Evolutionary conservation across 495 filamentous ascomycete genomes (phyloP).

Genomic region (Penicillium pancosmium): DNA sequence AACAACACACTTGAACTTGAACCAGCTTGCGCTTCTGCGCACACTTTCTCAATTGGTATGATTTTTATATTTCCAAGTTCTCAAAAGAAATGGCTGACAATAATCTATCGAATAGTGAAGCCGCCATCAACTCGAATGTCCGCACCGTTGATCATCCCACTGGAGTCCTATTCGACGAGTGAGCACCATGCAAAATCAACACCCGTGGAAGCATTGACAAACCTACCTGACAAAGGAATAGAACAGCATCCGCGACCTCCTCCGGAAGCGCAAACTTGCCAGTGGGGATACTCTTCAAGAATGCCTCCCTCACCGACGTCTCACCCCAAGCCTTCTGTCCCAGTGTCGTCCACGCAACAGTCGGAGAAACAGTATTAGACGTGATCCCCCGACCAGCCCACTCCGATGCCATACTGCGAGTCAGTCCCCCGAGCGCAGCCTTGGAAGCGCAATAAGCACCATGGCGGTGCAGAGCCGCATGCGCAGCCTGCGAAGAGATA

Average conservation of each 20-base stretch:
- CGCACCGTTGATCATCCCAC: slow-evolving; percentile 49
- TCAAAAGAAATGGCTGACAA: background rate
- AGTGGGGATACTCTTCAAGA: slow-evolving; percentile 39
- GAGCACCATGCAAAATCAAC: slow-evolving; percentile 3
- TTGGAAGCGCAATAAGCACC: slow-evolving; percentile 55
- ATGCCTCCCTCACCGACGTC: slow-evolving; percentile 31
- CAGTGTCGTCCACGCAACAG: slow-evolving; percentile 45
- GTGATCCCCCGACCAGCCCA: slow-evolving; percentile 42
- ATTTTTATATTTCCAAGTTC: too few species aligned
- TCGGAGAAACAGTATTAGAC: slow-evolving; percentile 42
- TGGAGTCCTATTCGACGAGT: slow-evolving; percentile 38
- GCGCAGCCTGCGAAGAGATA: slow-evolving; percentile 43
- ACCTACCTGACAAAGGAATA: slow-evolving; percentile 44
- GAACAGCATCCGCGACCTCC: slow-evolving; percentile 43
- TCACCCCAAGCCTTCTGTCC: slow-evolving; percentile 46
- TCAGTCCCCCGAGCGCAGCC: slow-evolving; percentile 47
- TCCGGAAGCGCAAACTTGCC: slow-evolving; percentile 48
- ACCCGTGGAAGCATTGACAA: background rate
- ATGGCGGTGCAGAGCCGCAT: slow-evolving; percentile 41
- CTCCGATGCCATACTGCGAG: slow-evolving; percentile 52
- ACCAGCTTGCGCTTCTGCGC: too few species aligned
- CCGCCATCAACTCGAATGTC: slow-evolving; percentile 47
- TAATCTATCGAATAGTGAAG: slow-evolving; percentile 37
- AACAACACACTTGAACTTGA: background rate
- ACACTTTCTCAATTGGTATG: too few species aligned